Base-by-base conservation (phyloP, 306 rosid species). In the Abrus pulchellus region DNA sequence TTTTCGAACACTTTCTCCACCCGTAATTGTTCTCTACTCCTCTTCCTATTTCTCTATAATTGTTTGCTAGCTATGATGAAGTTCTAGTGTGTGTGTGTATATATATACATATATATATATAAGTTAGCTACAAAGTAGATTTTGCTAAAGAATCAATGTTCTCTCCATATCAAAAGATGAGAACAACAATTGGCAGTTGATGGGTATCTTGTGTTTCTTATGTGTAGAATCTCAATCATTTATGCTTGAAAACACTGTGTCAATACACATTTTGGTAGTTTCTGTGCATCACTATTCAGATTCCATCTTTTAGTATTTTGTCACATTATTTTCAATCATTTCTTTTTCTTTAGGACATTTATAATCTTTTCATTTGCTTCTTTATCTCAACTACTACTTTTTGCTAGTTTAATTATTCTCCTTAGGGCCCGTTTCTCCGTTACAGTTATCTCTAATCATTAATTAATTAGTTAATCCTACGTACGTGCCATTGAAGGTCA, bases 1-100 rank as follows among this genome's bases (percentile, higher is more conserved):
- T 94, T 29, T 94, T 94, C 29, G 99, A 94, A 73, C 99, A 94
- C 86, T 94, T 94, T 87, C 94, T 94, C 78, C 97, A 94, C 72
- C 99, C 99, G 99, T 94, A 91, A 75, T 20, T n/a, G 0, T 43
- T 6, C 50, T 38, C 70, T 80, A 54, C 60, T 34, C 57, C 66
- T 43, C 7, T 32, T 74, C 1, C 36, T 11, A 27, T 44, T 38
- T 14, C 20, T 79, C 13, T 40, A 1, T 64, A 1, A 8, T 33
- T 63, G 7, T 41, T 50, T 38, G 28, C 60, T 9, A 41, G 10
- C 30, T 63, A 41, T 14, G 2, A 10, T 57, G 10, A 72, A 79
- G 59, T 9, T 77, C 41, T 27, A 45, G 20, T 20, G 20, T 20
- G 20, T 20, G 20, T 20, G 20, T 20, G 0, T 20, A 20, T 20